Evolutionary conservation across 768 basidiomycete genomes (phyloP), one percentile per base, ranked within the genome.

Genomic region (Krasilnikovozyma curviuscula): DNA sequence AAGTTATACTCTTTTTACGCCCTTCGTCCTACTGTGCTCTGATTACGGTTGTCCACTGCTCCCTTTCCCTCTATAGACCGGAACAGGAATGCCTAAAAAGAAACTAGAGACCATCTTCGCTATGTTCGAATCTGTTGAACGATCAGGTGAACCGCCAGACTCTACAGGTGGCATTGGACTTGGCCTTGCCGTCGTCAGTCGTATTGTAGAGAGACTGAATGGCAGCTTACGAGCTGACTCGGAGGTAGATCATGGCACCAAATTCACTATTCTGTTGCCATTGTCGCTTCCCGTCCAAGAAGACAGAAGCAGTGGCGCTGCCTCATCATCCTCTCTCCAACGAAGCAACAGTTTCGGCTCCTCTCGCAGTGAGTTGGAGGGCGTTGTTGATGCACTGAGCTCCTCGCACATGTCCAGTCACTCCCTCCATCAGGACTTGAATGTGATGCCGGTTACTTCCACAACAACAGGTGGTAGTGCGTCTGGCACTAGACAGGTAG

Each of bases 221-320:
- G 83, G 82, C 3, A 81, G 81, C 60, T 70, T 86, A 2, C 74
- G 79, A 6, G 81, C 82, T 3, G 79, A 83, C 49, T 83, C 80
- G 0, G 70, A 73, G 43, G 67, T 74, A n/a, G 70, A 68, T 38
- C 62, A 71, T 56, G 83, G 82, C 8, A 79, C 78, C 29, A 69
- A 70, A 4, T 83, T 84, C 66, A 80, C 77, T 1, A 77, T 79
- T 63, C 64, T 79, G 7, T 71, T 81, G 33, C 78, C 79, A 7
- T 72, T 83, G 53, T 63, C 71, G 1, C 59, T 78, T 3, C 63
- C 66, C n/a, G n/a, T n/a, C n/a, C n/a, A n/a, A n/a, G n/a, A n/a
- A n/a, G n/a, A n/a, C n/a, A n/a, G n/a, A n/a, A n/a, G n/a, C n/a
- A n/a, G n/a, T n/a, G n/a, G n/a, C n/a, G n/a, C n/a, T n/a, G n/a